Evolutionary conservation across 371 early-diverging fungal genomes (phyloP), one percentile per base, ranked within the genome.

Genomic region (Astathelohania contejeani): DNA sequence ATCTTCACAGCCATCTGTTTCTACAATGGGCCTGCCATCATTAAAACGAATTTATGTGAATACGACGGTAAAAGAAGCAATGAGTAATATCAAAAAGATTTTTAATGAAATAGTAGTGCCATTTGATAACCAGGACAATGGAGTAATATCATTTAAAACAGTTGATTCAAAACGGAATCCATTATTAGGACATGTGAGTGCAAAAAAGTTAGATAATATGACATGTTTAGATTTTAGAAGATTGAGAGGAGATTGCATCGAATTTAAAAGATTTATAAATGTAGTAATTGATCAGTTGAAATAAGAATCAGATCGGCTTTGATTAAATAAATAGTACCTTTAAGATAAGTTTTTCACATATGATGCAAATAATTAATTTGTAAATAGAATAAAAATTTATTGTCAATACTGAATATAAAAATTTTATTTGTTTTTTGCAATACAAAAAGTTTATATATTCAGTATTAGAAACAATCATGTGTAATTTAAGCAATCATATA

Each of bases 181-280:
- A 7, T 58, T 73, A n/a, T 56, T 26, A 20, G 74, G 74, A 26
- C 61, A 68, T 26, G 28, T 73, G 10, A 25, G 32, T 18, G 20
- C 60, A 24, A 61, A 51, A 28, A 56, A 53, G 18, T 32, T 62
- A 3, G 47, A 51, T 1, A 53, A 55, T 24, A 37, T 39, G 24
- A 35, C 42, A 42, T 58, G 58, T 35, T 49, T 71, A 1, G 59
- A 61, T 12, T 46, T 73, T 50, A 54, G 50, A 16, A 65, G 62
- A 28, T 49, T 53, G 2, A 58, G 51, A 52, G 74, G 74, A 43
- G 59, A 69, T 50, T 60, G 48, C 22, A 23, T 63, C 10, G 74
- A 73, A 46, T 73, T 73, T 59, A 69, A 68, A 52, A 68, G 48
- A 47, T 61, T 73, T 49, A 49, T 62, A 19, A 64, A 46, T 46